These are phyloP conservation scores for Lipomyces mesembrius DNA, from an alignment of 805 yeast species.

Conservation along the genomic window DNA sequence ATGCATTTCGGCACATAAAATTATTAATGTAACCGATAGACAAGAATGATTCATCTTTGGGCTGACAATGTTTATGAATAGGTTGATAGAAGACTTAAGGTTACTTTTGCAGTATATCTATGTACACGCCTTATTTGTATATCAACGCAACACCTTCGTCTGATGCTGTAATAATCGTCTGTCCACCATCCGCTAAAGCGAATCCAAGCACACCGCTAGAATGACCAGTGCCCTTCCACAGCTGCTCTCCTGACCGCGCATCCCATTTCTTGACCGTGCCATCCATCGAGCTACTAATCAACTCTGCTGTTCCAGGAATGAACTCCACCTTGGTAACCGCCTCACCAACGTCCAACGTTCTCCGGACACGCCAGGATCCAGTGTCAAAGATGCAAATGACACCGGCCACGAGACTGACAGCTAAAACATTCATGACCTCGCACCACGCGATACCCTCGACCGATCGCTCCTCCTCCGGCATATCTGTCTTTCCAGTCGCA, in stretches of 20 bases:
- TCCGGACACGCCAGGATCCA: constrained; percentile 84
- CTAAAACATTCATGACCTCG: constrained; percentile 64
- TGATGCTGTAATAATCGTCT: constrained; percentile 85
- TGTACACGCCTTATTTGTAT: constrained; percentile 48
- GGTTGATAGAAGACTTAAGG: no score
- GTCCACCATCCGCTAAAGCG: constrained; percentile 62
- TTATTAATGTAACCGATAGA: background rate
- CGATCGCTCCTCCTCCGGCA: constrained; percentile 53
- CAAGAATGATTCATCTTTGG: no score
- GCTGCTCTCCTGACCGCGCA: constrained; percentile 77
- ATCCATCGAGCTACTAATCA: constrained; percentile 79
- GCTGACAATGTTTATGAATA: no score
- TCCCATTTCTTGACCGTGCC: constrained; percentile 89
- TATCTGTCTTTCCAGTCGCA: constrained; percentile 50
- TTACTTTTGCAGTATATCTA: background rate
- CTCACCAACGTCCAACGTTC: constrained; percentile 69
- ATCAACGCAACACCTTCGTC: constrained; percentile 94
- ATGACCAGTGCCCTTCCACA: constrained; percentile 86
- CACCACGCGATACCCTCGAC: constrained; percentile 87
- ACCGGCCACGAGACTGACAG: constrained; percentile 89
- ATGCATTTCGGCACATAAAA: background rate
- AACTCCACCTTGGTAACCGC: constrained; percentile 82
- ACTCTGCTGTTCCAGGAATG: constrained; percentile 54
- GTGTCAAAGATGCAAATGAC: constrained; percentile 81
- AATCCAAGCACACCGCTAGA: constrained; percentile 93